phyloP scores from a whole-genome alignment of 805 yeast genomes.

The Lipomyces mesembrius region DNA sequence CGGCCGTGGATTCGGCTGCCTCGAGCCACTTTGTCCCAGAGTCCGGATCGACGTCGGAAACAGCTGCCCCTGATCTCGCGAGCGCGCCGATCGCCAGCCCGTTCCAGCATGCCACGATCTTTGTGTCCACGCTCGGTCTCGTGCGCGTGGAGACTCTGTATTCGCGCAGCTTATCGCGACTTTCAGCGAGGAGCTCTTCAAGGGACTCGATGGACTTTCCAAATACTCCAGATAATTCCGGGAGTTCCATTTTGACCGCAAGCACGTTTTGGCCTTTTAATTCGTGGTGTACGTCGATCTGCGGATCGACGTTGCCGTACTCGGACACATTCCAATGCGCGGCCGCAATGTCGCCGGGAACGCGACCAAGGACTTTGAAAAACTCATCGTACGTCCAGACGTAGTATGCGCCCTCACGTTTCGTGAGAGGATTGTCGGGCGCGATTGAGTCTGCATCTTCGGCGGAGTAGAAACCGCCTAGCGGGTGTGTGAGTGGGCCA shows the following conservation, averaged over 20 bases:
- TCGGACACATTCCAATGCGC: constrained; percentile 47
- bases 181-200: constrained; percentile 35
- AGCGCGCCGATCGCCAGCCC: constrained; percentile 48
- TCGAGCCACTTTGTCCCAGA: constrained; percentile 35
- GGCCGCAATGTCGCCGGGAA: constrained; percentile 43
- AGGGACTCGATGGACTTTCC: constrained; percentile 42
- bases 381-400: constrained; percentile 48
- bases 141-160: constrained; percentile 39
- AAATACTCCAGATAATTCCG: constrained; percentile 45
- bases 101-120: constrained; percentile 47
- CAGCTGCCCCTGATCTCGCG: constrained; percentile 43
- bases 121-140: constrained; percentile 45
- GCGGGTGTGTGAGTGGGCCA: constrained; percentile 39
- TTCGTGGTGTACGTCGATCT: constrained; percentile 45
- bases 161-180: constrained; percentile 40
- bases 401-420: constrained; percentile 46
- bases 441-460: constrained; percentile 45
- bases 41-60: constrained; percentile 31
- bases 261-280: constrained; percentile 45
- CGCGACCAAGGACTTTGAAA: constrained; percentile 36
- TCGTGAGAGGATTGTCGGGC: constrained; percentile 31
- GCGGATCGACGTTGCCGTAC: constrained; percentile 47
- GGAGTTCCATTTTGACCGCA: constrained; percentile 36
- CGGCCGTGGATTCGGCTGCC: constrained; percentile 42
- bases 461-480: constrained; percentile 45